These are phyloP conservation scores for Aspergillus calidoustus DNA, from an alignment of 2,329 filamentous ascomycete species.

Conservation along the genomic window DNA sequence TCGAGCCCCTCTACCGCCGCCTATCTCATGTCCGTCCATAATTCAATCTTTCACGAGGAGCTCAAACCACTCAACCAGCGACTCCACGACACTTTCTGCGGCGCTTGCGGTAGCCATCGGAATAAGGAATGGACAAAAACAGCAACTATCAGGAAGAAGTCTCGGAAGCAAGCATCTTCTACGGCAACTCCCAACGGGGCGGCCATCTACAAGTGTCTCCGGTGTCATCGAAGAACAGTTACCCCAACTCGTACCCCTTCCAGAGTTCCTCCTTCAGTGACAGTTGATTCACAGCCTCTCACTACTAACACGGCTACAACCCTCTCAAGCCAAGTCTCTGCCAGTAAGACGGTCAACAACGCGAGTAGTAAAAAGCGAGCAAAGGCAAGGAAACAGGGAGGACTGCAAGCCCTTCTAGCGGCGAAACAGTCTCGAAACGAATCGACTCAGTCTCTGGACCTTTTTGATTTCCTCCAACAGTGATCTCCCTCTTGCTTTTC, in stretches of 20 bases:
- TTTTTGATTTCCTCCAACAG: slow-evolving; percentile 60
- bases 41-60: slow-evolving; percentile 40
- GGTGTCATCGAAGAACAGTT: slow-evolving; percentile 41
- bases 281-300: slow-evolving; percentile 12
- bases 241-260: slow-evolving; percentile 21
- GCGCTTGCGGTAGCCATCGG: slow-evolving; percentile 46
- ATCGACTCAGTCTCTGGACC: slow-evolving; percentile 47
- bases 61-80: slow-evolving; percentile 37
- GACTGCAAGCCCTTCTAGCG: slow-evolving; percentile 59
- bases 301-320: slow-evolving; percentile 19
- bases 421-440: slow-evolving; percentile 39
- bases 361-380: slow-evolving; percentile 60
- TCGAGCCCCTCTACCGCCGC: slow-evolving; percentile 47
- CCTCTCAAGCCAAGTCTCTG: slow-evolving; percentile 15
- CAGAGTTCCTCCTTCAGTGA: slow-evolving; percentile 18
- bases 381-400: slow-evolving; percentile 58
- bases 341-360: slow-evolving; percentile 40
- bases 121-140: slow-evolving; percentile 36
- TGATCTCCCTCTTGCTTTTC: slow-evolving; percentile 18
- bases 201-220: slow-evolving; percentile 43
- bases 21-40: slow-evolving; percentile 45
- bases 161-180: slow-evolving; percentile 17
- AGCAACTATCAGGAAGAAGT: slow-evolving; percentile 31
- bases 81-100: slow-evolving; percentile 42
- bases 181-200: slow-evolving; percentile 26